Base-by-base conservation (phyloP, 768 basidiomycete genomes). In the Fibroporia radiculosa region DNA sequence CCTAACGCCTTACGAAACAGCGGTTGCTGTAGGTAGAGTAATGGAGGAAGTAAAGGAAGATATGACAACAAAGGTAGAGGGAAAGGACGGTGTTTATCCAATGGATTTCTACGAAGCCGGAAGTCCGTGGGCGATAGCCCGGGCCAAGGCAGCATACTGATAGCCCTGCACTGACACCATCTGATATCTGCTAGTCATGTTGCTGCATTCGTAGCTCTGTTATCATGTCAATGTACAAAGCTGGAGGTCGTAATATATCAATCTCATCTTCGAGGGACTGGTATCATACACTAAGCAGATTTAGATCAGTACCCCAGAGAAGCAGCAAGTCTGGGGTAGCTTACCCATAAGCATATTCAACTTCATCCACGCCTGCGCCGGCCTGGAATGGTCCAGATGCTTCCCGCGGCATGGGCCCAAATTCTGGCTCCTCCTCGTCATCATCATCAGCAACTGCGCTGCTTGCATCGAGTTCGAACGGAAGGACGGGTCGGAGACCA, bases 71-170 rank as follows among this genome's bases (percentile, higher is more conserved):
- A 61, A 53, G 42, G 48, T 46, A 45, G 62, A 52, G 35, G 55
- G 40, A 39, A 64, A 53, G 16, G 59, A 69, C 12, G 76, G 74
- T 8, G 67, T 68, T 6, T 98, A 99, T 66, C 85, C 90, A 2
- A 99, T 99, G 96, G 89, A 99, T 64, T 99, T 98, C 63, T 99
- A 98, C 53, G 74, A 75, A 25, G 85, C 81, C 6, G 83, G 81
- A 2, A 85, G 75, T 49, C 81, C 80, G 1, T 90, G 87, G 87
- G 80, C 88, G 0, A 52, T 73, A 18, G 76, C 86, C 16, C 73
- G 86, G 58, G 54, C 64, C 25, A 84, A 73, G 34, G 80, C 71
- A 7, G 63, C 60, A 20, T 79, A 78, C 53, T 58, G 43, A 57
- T n/a, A n/a, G n/a, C n/a, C n/a, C n/a, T n/a, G n/a, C n/a, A n/a